Evolutionary conservation across 2,329 filamentous ascomycete genomes (phyloP).

Genomic region (Zarea fungicola): DNA sequence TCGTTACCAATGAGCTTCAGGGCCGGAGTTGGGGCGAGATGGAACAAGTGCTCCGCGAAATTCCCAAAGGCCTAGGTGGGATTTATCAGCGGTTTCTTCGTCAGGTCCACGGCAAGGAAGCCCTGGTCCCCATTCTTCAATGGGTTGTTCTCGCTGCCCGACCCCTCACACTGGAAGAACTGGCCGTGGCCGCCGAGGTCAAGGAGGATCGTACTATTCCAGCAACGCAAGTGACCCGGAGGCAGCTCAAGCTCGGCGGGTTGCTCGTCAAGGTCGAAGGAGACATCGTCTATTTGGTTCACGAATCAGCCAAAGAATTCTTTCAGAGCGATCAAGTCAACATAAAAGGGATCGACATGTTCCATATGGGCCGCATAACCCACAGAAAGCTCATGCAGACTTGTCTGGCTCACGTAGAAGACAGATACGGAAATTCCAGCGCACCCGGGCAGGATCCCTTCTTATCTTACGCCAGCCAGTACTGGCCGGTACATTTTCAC

Average conservation of each 20-base stretch:
- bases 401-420: not conserved
- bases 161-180: slow-evolving; percentile 21
- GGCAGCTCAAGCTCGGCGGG: no score
- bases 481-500: not conserved
- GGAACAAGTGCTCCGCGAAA: slow-evolving; percentile 17
- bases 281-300: not conserved
- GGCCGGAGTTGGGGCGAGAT: slow-evolving; percentile 15
- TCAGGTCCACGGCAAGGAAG: slow-evolving; percentile 20
- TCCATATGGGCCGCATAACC: not conserved
- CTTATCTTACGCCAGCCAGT: not conserved
- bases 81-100: slow-evolving; percentile 20
- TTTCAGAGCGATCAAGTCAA: not conserved
- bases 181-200: slow-evolving; percentile 17
- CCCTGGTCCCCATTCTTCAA: slow-evolving; percentile 19
- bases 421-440: no score
- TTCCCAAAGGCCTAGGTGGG: slow-evolving; percentile 21
- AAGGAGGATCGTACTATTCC: no score
- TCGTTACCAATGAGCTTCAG: slow-evolving; percentile 19
- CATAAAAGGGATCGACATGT: not conserved
- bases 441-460: no score
- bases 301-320: not conserved
- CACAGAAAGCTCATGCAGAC: not conserved
- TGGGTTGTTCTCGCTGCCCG: slow-evolving; percentile 21
- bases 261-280: not conserved
- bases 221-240: no score